phyloP scores from a whole-genome alignment of 2,329 filamentous ascomycete genomes.

The Chlorencoelia australis region DNA sequence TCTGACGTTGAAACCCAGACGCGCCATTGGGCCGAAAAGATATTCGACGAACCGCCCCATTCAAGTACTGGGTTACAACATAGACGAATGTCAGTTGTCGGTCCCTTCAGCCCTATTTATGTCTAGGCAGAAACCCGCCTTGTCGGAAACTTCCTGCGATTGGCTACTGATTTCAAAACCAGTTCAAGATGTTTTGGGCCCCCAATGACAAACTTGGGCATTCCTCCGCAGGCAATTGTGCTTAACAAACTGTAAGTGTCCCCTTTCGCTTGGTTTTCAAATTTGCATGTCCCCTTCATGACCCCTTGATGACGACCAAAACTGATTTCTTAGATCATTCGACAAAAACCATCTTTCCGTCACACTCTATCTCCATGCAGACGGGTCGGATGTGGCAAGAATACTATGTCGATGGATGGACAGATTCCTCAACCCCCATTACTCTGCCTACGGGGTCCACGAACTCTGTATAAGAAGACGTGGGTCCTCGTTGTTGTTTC shows the following conservation, averaged over 20 bases:
- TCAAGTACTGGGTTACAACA: slow-evolving; percentile 41
- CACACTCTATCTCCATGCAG: slow-evolving; percentile 39
- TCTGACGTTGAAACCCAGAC: slow-evolving; percentile 29
- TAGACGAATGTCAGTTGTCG: slow-evolving; percentile 28
- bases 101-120: background rate
- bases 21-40: slow-evolving; percentile 50
- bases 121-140: background rate
- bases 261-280: background rate
- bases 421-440: slow-evolving; percentile 25
- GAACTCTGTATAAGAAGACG: slow-evolving; percentile 43
- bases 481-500: slow-evolving; percentile 39
- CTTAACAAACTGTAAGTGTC: slow-evolving; percentile 42
- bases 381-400: slow-evolving; percentile 25
- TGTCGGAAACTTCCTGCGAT: background rate
- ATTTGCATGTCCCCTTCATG: too few species aligned
- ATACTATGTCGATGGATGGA: slow-evolving; percentile 27
- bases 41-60: slow-evolving; percentile 43
- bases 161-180: slow-evolving; percentile 11
- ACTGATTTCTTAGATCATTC: slow-evolving; percentile 34
- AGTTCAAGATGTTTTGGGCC: slow-evolving; percentile 40
- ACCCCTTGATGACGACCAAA: background rate
- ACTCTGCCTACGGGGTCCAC: slow-evolving; percentile 42
- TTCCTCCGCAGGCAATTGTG: slow-evolving; percentile 39
- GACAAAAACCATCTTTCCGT: slow-evolving; percentile 45
- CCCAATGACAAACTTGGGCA: slow-evolving; percentile 33